These are phyloP conservation scores for Aspergillus bridgeri DNA, from an alignment of 495 filamentous ascomycete genomes.

Conservation along the genomic window DNA sequence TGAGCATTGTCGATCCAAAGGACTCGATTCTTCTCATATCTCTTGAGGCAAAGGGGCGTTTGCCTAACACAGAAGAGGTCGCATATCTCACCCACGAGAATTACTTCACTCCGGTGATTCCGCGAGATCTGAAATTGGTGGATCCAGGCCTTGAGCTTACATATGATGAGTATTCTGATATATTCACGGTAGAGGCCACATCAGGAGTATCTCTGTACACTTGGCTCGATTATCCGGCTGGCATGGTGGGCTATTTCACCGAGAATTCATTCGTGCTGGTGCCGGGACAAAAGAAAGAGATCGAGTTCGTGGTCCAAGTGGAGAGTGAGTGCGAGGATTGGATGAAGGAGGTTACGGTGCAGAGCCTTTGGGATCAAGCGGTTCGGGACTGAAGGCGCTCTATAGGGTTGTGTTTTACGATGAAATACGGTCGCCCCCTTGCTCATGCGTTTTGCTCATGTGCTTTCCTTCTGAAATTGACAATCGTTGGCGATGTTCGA, in stretches of 20 bases:
- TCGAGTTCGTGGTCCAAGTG: constrained; percentile 48
- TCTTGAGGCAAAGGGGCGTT: constrained; percentile 48
- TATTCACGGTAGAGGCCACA: constrained; percentile 57
- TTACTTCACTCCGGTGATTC: constrained; percentile 50
- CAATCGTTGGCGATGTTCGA: background rate
- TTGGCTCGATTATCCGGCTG: constrained; percentile 61
- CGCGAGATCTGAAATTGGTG: constrained; percentile 50
- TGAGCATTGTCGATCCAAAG: constrained; percentile 33
- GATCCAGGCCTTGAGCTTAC: constrained; percentile 53
- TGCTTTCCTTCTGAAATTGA: background rate
- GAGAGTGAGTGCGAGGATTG: constrained; percentile 48
- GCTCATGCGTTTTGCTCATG: background rate
- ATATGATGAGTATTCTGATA: constrained; percentile 31
- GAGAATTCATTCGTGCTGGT: constrained; percentile 57
- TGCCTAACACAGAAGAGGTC: constrained; percentile 46
- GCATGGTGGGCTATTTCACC: constrained; percentile 57
- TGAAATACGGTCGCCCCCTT: no score
- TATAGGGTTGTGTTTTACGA: background rate
- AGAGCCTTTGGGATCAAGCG: constrained; percentile 65
- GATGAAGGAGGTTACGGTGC: constrained; percentile 52
- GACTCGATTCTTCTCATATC: constrained; percentile 55
- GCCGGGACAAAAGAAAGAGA: constrained; percentile 49
- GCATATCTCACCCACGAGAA: constrained; percentile 55
- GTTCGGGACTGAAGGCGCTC: constrained; percentile 11
- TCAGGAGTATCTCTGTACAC: constrained; percentile 61